Evolutionary conservation across 768 basidiomycete species (phyloP), one percentile per base, ranked within the genome.

Genomic region (Cantharellus anzutake): DNA sequence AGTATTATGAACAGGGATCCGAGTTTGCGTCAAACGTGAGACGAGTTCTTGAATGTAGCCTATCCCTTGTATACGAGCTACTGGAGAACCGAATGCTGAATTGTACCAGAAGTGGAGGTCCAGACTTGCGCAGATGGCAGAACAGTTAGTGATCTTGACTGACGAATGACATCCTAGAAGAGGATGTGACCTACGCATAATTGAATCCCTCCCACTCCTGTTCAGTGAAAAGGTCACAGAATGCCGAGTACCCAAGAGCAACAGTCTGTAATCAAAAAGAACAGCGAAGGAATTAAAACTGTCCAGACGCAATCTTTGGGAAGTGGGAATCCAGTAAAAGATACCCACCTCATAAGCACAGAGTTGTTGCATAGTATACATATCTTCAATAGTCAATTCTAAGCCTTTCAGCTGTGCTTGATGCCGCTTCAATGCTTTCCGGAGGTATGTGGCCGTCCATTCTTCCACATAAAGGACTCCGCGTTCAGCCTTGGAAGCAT

Each of bases 191-290:
- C 60, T 64, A 87, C 80, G 84, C 76, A 63, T 96, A 94, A 68
- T 88, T 79, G 68, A 91, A 94, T 0, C 89, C 89, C 67, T 86
- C 83, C 92, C 91, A 97, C 70, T 96, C 92, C 51, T 87, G 81
- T 65, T 84, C 77, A 0, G 88, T 90, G 70, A 97, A 97, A 2
- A 96, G 73, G 59, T 82, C 81, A 63, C 91, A 97, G 71, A 93
- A 97, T 63, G 82, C 83, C 14, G 88, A 91, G 67, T 89, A 93
- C 4, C 89, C 91, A 5, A 94, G 75, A 0, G 89, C 86, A 51
- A 94, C 93, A 16, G 93, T 92, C 85, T 87, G 51, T 3, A 29
- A 35, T n/a, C 7, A 7, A 52, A 57, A 11, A 2, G 11, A 41
- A 2, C 34, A 2, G n/a, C 58, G 55, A 62, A 48, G 40, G 11